phyloP scores from a whole-genome alignment of 2,329 filamentous ascomycete genomes.

The Pseudocercospora vitis region DNA sequence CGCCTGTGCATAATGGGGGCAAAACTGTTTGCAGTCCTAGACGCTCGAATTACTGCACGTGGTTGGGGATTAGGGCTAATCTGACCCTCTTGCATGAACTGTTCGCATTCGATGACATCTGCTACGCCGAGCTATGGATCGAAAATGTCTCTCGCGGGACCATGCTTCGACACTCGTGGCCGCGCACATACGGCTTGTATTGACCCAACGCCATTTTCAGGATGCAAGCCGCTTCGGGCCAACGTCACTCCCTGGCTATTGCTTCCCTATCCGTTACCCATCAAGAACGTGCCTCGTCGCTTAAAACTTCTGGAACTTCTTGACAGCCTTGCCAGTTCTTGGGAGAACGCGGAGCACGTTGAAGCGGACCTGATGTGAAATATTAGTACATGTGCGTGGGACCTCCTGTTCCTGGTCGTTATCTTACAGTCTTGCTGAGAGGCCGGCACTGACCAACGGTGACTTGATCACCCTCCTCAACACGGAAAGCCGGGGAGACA shows the following conservation, averaged over 20 bases:
- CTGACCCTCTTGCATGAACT: conserved; percentile 26
- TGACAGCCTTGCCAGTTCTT: conserved; percentile 94
- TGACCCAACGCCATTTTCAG: conserved; percentile 29
- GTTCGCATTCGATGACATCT: conserved; percentile 28
- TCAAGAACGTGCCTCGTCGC: conserved; percentile 26
- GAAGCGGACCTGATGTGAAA: conserved; percentile 76
- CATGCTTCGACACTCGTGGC: conserved; percentile 26
- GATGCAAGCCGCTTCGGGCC: conserved; percentile 25
- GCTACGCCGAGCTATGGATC: conserved; percentile 29
- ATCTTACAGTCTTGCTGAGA: conserved; percentile 98
- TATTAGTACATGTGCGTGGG: conserved; percentile 24
- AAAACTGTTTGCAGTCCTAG: background rate
- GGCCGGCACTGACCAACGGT: conserved; percentile 99
- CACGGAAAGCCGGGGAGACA: conserved; percentile 99
- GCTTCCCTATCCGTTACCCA: conserved; percentile 19
- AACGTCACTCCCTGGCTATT: conserved; percentile 12
- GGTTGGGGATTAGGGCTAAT: too few species aligned
- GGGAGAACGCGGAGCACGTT: conserved; percentile 98
- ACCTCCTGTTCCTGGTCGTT: conserved; percentile 35
- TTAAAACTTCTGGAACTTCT: conserved; percentile 99
- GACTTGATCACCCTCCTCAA: conserved; percentile 98
- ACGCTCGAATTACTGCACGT: too few species aligned
- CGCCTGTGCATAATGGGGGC: too few species aligned
- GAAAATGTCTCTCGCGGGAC: conserved; percentile 22
- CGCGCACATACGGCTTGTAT: conserved; percentile 25